Base-by-base conservation (phyloP, 2,329 filamentous ascomycete species). In the Trichoderma citrinoviride region DNA sequence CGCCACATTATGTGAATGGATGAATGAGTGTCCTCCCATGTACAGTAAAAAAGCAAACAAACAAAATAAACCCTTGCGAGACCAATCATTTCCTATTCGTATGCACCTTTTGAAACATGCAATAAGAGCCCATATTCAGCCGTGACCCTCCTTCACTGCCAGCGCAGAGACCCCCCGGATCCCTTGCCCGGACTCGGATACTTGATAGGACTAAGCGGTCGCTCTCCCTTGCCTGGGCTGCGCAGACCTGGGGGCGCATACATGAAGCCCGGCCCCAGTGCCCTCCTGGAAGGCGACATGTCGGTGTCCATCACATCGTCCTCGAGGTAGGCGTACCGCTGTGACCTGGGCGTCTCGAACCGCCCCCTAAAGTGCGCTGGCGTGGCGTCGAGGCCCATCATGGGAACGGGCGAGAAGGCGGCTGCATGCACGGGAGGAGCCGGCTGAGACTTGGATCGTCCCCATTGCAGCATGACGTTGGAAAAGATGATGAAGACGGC, bases 271-370 rank as follows among this genome's bases (percentile, higher is more conserved):
- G 76, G 68, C 65, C 76, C 80, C 56, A 78, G 73, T 65, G 76
- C 80, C 61, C 78, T 73, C 43, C 75, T 76, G 5, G 77, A 77
- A 0, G 83, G 82, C 7, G 82, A 82, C 27, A 69, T 80, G 62
- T 86, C 84, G 3, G 82, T 84, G 46, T 86, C 84, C 0, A 80
- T 82, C 1, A 74, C 80, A 8, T 83, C 81, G 56, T 80, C 61
- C 8, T 67, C 78, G 10, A 78, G 65, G 54, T 79, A 72, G n/a
- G 75, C 74, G 53, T 80, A 78, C 23, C 82, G 77, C 61, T 78
- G 78, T 56, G 77, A 70, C 37, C 73, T 77, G 5, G 82, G 82
- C 15, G 82, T 84, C 68, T 83, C 80, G 27, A 83, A 79, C 3
- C 81, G 82, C 56, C 82, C 78, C 75, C 79, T 81, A 71, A 83